A percentile compares a stretch with the other conserved stretches of the same genome.
These are phyloP conservation scores for Dionaea muscipula DNA, from an alignment of 179 eudicot genomes.

Conservation along the genomic window DNA sequence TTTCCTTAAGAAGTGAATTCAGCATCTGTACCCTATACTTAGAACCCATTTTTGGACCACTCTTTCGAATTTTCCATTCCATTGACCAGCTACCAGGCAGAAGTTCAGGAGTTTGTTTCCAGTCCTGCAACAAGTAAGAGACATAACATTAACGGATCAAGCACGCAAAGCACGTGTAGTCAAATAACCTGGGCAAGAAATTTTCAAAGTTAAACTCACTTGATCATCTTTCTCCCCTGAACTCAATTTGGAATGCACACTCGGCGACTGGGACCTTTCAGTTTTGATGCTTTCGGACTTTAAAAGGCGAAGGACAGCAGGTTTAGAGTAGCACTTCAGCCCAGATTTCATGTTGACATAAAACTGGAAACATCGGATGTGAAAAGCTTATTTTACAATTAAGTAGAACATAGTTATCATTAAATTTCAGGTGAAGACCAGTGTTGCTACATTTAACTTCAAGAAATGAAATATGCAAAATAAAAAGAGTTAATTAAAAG, in stretches of 20 bases:
- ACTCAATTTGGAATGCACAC: constrained; percentile 12
- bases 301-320: constrained; percentile 20
- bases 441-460: too few species aligned
- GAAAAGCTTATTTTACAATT: not conserved
- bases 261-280: constrained; percentile 6
- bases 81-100: constrained; percentile 62
- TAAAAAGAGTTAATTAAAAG: too few species aligned
- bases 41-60: constrained; percentile 27
- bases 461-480: too few species aligned
- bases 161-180: not conserved
- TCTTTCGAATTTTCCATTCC: constrained; percentile 31
- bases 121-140: constrained; percentile 18
- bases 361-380: constrained; percentile 16
- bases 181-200: constrained; percentile 4
- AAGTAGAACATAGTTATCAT: not conserved
- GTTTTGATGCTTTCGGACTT: constrained; percentile 11
- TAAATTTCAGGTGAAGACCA: too few species aligned
- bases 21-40: constrained; percentile 42
- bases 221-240: constrained; percentile 17
- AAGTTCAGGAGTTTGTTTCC: constrained; percentile 30
- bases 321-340: constrained; percentile 28
- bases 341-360: constrained; percentile 18
- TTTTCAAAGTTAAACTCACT: constrained; percentile 19
- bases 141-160: constrained; percentile 9
- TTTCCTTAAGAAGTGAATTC: not conserved